phyloP scores from a whole-genome alignment of 352 stramenopile species.

The Globisporangium sylvaticum region DNA sequence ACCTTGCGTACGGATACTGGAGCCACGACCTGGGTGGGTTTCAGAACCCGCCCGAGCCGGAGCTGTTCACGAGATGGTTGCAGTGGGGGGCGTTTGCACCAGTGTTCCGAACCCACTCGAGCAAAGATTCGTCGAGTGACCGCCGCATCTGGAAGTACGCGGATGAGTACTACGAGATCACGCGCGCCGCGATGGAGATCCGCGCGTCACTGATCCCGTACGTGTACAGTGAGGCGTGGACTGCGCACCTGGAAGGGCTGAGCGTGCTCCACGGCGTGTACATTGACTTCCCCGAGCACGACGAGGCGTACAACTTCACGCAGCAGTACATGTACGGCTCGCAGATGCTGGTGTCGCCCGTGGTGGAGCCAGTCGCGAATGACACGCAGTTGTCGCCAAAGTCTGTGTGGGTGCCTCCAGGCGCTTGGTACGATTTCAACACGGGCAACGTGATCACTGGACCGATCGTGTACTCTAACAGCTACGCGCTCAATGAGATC shows the following conservation, averaged over 20 bases:
- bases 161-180: conserved; percentile 26
- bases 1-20: conserved; percentile 48
- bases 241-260: conserved; percentile 25
- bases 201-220: conserved; percentile 39
- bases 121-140: conserved; percentile 24
- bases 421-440: conserved; percentile 37
- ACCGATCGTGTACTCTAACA: conserved; percentile 20
- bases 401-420: conserved; percentile 40
- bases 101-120: conserved; percentile 41
- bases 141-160: conserved; percentile 35
- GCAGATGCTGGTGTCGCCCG: conserved; percentile 36
- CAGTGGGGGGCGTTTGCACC: conserved; percentile 38
- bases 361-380: conserved; percentile 22
- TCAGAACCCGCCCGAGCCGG: conserved; percentile 20
- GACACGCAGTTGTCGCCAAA: conserved; percentile 22
- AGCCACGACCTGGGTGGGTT: conserved; percentile 48
- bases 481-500: conserved; percentile 28
- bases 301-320: conserved; percentile 29
- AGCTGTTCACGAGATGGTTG: conserved; percentile 44
- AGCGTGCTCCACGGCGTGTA: conserved; percentile 36
- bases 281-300: conserved; percentile 32
- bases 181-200: conserved; percentile 24
- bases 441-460: conserved; percentile 20
- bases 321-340: conserved; percentile 46
- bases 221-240: conserved; percentile 33